Evolutionary conservation across 2,329 filamentous ascomycete genomes (phyloP), one percentile per base, ranked within the genome.

Genomic region (Ceratocystis variospora): DNA sequence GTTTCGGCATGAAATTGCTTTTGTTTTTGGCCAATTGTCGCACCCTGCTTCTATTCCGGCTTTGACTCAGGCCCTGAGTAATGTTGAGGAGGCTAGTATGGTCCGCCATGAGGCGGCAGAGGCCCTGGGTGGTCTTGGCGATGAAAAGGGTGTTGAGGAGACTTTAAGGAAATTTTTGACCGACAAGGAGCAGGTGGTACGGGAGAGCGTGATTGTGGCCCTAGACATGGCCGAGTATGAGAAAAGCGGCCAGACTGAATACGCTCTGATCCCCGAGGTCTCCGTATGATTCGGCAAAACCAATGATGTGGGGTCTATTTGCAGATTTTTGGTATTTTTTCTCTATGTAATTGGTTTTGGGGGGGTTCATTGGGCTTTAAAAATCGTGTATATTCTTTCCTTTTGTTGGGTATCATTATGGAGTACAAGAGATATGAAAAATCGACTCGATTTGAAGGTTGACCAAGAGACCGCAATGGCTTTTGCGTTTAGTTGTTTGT

Each of bases 201-300:
- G 91, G 68, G 94, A 99, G 74, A 97, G 93, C 75, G 87, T 96
- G 48, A 85, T 96, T 71, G 94, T 99, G 66, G 94, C 94, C 57
- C 80, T 99, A 70, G 94, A 99, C 76, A 99, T 99, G 90, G 94
- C 92, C 10, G 93, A 96, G 73, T 96, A 90, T 73, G 94, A 99
- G 80, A 90, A 89, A 79, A 89, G 86, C 71, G 89, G 89, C 53
- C 85, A 96, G 76, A 79, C 85, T 41, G 92, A 99, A 74, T 99
- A 99, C 79, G 94, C 94, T 61, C 82, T 96, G 72, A 87, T 97
- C 70, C 93, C 92, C 2, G 83, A 88, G 71, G 76, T 76, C 70
- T 71, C 75, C 67, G 77, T 76, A 68, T 78, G 72, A 73, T n/a
- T 19, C 12, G 12, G 37, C 37, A 15, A 41, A 41, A 12, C 37